A percentile compares a stretch with the other conserved stretches of the same genome.
These are phyloP conservation scores for Favolaschia claudopus DNA, from an alignment of 768 basidiomycete species.

Conservation along the genomic window DNA sequence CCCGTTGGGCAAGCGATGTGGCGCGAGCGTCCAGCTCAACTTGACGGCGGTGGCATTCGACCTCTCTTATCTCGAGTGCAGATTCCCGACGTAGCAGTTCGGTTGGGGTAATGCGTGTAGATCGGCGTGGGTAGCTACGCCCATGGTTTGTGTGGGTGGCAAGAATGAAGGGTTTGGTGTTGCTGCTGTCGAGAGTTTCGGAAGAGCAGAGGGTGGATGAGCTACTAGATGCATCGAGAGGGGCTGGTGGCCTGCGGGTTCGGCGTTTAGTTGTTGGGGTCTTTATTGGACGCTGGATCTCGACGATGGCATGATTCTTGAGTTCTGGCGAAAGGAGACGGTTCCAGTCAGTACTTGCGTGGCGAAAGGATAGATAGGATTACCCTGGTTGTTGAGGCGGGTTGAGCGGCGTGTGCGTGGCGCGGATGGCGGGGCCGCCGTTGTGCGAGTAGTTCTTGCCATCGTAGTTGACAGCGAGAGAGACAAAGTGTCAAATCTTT, in stretches of 20 bases:
- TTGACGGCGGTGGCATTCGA: constrained; percentile 45
- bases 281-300: constrained; percentile 25
- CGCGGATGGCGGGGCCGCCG: background rate
- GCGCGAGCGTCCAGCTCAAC: constrained; percentile 52
- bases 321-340: constrained; percentile 10
- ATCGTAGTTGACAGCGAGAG: constrained; percentile 24
- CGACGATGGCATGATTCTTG: constrained; percentile 26
- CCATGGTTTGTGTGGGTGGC: too few relatives aligned
- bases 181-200: constrained; percentile 5
- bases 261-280: constrained; percentile 11
- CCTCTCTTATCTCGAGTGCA: constrained; percentile 45
- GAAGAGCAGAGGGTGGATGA: constrained; percentile 15
- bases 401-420: constrained; percentile 23
- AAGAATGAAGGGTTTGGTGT: background rate
- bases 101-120: constrained; percentile 46
- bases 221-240: constrained; percentile 10
- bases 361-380: background rate
- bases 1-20: constrained; percentile 44
- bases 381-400: constrained; percentile 25
- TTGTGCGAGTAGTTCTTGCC: constrained; percentile 23
- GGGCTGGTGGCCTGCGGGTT: too few relatives aligned
- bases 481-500: background rate
- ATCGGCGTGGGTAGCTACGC: constrained; percentile 45
- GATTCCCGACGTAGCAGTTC: constrained; percentile 49
- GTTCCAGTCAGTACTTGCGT: background rate